phyloP scores from a whole-genome alignment of 2,329 filamentous ascomycete species.

The Aspergillus sp. region DNA sequence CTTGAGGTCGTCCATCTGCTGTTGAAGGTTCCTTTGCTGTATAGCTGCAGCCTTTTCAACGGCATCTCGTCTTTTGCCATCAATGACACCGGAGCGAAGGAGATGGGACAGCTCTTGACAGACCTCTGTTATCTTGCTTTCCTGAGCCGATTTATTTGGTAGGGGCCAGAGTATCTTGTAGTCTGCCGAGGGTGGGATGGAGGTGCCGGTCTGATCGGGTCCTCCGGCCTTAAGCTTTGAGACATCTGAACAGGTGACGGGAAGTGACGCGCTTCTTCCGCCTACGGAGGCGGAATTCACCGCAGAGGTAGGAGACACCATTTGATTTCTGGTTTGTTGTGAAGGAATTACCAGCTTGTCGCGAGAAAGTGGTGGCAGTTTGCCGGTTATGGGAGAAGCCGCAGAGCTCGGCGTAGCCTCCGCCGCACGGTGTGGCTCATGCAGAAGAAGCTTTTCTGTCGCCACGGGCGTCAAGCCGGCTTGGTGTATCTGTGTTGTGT shows the following conservation, averaged over 20 bases:
- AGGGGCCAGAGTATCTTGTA: not conserved
- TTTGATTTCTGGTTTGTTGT: too few relatives aligned
- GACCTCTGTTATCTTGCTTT: not conserved
- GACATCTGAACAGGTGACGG: not conserved
- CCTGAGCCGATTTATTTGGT: not conserved
- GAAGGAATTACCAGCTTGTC: too few relatives aligned
- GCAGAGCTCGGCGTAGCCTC: too few relatives aligned
- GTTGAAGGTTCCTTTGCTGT: not conserved
- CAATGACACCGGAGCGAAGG: too few relatives aligned
- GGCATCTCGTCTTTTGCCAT: not conserved
- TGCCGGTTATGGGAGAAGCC: too few relatives aligned
- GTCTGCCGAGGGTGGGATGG: not conserved
- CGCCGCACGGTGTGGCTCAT: too few relatives aligned
- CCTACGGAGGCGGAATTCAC: too few relatives aligned
- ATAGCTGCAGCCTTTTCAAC: not conserved
- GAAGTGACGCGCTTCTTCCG: not conserved
- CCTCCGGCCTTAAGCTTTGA: not conserved
- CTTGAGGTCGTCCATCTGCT: not conserved
- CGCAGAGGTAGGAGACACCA: too few relatives aligned
- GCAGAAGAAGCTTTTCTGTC: not conserved
- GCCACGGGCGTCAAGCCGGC: not conserved
- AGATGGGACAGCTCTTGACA: not conserved
- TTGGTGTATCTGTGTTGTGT: not conserved
- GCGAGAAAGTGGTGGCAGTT: too few relatives aligned
- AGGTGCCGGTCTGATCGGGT: not conserved